Percentiles rank a stretch among this genome's conserved stretches.
These are phyloP conservation scores for Ostreobium quekettii DNA, from an alignment of 139 green algal genomes.

Conservation along the genomic window DNA sequence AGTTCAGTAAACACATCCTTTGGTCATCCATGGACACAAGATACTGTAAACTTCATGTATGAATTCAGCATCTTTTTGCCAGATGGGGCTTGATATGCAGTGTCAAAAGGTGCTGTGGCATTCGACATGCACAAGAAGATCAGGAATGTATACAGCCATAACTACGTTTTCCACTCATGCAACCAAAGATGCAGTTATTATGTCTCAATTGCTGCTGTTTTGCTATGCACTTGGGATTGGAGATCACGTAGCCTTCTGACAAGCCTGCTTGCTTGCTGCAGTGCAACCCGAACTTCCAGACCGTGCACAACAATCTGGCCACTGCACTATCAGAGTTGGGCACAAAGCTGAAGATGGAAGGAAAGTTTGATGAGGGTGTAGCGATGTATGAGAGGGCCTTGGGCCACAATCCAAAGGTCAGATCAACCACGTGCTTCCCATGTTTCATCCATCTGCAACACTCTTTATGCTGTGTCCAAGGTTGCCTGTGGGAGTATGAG, in stretches of 20 bases:
- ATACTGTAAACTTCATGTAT: too few species aligned
- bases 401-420: constrained; percentile 35
- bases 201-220: not conserved
- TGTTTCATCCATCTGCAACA: not conserved
- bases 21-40: too few species aligned
- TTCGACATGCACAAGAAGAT: not conserved
- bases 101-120: too few species aligned
- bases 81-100: too few species aligned
- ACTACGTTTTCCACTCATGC: not conserved
- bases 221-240: not conserved
- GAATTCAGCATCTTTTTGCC: too few species aligned
- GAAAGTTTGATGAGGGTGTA: constrained; percentile 33
- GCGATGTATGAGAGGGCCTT: constrained; percentile 60
- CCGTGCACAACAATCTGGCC: constrained; percentile 66
- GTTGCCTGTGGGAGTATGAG: not conserved
- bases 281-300: constrained; percentile 6
- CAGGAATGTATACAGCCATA: not conserved
- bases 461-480: not conserved
- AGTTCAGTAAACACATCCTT: too few species aligned
- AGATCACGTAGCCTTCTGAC: too few species aligned
- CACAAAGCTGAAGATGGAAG: constrained; percentile 48
- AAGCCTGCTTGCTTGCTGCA: too few species aligned
- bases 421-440: not conserved
- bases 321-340: constrained; percentile 76
- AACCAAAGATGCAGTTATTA: not conserved